Percentiles rank a stretch among this genome's conserved stretches.
Conservation (phyloP, 768 basidiomycete species). For the Leccinum truebloodii region DNA sequence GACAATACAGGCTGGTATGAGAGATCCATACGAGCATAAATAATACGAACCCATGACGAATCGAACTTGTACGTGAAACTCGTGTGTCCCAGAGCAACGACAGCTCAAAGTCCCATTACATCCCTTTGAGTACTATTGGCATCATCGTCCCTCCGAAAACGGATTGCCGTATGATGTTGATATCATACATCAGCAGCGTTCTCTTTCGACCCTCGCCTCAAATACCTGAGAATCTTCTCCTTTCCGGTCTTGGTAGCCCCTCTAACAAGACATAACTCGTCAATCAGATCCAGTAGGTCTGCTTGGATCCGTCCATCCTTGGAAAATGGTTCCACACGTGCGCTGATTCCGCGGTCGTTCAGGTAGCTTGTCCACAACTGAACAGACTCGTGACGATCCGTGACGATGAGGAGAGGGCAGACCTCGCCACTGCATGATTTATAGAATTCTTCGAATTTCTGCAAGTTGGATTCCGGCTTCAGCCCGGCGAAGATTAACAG, state of each 20-base stretch:
- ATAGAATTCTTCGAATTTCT: constrained; percentile 17
- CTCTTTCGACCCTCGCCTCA: constrained; percentile 16
- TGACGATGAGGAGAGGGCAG: constrained; percentile 28
- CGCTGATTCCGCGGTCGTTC: constrained; percentile 11
- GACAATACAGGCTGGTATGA: neutral
- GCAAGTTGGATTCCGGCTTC: constrained; percentile 10
- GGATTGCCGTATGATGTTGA: too few relatives aligned
- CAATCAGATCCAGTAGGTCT: constrained; percentile 13
- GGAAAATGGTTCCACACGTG: constrained; percentile 15
- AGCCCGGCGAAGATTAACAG: constrained; percentile 25
- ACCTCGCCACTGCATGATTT: constrained; percentile 22
- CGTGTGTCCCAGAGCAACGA: too few relatives aligned
- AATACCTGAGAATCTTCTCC: constrained; percentile 16
- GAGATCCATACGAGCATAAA: constrained; percentile 1
- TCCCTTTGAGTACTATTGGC: neutral
- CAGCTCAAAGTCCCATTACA: neutral
- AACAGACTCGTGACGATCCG: constrained; percentile 2
- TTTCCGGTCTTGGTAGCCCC: constrained; percentile 20
- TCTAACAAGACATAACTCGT: constrained; percentile 29
- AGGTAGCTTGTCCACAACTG: constrained; percentile 16
- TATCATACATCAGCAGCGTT: neutral
- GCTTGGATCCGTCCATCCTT: neutral
- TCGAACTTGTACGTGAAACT: too few relatives aligned
- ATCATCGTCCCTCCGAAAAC: neutral
- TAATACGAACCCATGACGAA: neutral